These are phyloP conservation scores for Akanthomyces uredinophilus DNA, from an alignment of 2,329 filamentous ascomycete genomes.

Conservation along the genomic window DNA sequence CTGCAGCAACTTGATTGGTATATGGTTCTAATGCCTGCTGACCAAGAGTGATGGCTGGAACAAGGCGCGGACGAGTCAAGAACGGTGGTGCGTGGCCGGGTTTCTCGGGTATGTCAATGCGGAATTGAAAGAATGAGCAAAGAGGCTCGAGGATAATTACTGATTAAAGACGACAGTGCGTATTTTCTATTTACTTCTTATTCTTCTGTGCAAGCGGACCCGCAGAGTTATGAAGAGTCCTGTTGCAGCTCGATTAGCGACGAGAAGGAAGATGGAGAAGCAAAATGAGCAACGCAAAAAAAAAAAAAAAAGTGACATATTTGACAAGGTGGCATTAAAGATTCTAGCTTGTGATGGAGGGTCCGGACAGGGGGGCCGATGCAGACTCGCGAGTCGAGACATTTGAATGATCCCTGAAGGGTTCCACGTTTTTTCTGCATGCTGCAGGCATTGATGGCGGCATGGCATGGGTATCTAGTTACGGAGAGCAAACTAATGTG, in stretches of 20 bases:
- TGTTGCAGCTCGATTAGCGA: not conserved
- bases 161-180: not conserved
- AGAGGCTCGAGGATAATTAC: not conserved
- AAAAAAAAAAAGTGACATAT: not conserved
- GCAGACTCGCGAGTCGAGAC: not conserved
- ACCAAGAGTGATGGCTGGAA: too few species aligned
- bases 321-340: not conserved
- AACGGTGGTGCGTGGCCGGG: too few species aligned
- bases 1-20: not conserved
- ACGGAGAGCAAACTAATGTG: too few species aligned
- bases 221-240: not conserved
- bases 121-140: not conserved
- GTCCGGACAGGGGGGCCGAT: not conserved
- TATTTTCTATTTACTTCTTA: too few species aligned
- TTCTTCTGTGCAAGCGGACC: not conserved
- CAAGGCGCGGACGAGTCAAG: not conserved
- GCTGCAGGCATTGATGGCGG: not conserved
- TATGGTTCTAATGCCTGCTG: not conserved
- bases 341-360: constrained; percentile 3
- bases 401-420: not conserved
- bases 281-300: not conserved
- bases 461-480: too few species aligned
- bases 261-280: not conserved
- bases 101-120: not conserved
- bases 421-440: not conserved